phyloP scores from a whole-genome alignment of 768 basidiomycete genomes.

The Mycena vulgaris region DNA sequence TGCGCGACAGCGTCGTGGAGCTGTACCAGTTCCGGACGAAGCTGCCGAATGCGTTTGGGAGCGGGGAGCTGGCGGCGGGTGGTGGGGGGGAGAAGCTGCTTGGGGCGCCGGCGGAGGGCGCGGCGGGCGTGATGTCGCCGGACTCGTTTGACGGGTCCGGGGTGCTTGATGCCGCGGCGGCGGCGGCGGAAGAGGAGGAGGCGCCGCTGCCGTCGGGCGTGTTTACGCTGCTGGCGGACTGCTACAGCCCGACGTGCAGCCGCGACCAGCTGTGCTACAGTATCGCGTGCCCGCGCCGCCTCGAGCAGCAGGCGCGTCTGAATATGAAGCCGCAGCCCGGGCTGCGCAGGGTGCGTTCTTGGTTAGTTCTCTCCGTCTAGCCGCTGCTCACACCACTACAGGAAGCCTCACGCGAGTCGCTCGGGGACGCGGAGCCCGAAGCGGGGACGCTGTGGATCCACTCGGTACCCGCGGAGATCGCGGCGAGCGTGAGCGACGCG shows the following conservation, averaged over 20 bases:
- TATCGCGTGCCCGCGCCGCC: constrained; percentile 93
- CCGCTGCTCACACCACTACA: neutral
- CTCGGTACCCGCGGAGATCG: constrained; percentile 94
- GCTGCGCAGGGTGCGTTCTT: constrained; percentile 68
- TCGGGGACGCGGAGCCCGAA: constrained; percentile 41
- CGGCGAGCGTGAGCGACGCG: constrained; percentile 90
- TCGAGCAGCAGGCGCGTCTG: constrained; percentile 94
- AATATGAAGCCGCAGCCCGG: constrained; percentile 97
- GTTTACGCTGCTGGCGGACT: constrained; percentile 96
- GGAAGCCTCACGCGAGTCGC: constrained; percentile 36
- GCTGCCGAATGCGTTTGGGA: constrained; percentile 87
- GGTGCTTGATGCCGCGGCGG: constrained; percentile 45
- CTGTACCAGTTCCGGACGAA: constrained; percentile 94
- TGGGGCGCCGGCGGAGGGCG: constrained; percentile 28
- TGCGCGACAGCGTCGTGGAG: constrained; percentile 90
- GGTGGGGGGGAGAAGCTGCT: constrained; percentile 39
- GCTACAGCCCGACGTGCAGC: constrained; percentile 98
- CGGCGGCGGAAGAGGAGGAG: constrained; percentile 62
- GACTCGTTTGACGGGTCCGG: constrained; percentile 31
- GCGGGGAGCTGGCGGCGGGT: constrained; percentile 71
- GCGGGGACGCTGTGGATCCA: constrained; percentile 94
- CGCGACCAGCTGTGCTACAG: constrained; percentile 96
- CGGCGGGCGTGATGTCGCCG: constrained; percentile 24
- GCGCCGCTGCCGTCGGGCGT: constrained; percentile 90
- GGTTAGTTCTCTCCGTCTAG: neutral